Conservation (phyloP, 2,329 filamentous ascomycete species). For the Clonostachys rhizophaga region DNA sequence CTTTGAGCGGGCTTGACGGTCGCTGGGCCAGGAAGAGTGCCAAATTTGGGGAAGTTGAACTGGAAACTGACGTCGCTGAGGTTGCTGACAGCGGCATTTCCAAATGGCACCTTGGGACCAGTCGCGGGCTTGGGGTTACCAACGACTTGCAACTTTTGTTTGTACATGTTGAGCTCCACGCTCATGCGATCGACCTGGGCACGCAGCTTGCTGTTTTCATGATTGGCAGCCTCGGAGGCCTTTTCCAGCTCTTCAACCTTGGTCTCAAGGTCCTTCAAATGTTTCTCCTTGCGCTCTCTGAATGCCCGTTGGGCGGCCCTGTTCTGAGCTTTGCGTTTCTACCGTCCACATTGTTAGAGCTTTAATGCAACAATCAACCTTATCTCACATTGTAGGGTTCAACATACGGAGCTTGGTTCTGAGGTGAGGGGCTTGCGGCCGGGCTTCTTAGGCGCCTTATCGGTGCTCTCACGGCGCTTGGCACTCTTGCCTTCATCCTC, state of each 20-base stretch:
- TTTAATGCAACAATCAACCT: not conserved
- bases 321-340: conserved; percentile 97
- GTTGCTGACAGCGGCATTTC: conserved; percentile 48
- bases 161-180: conserved; percentile 81
- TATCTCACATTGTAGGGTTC: not conserved
- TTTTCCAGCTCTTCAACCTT: conserved; percentile 77
- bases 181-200: conserved; percentile 87
- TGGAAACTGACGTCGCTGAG: conserved; percentile 78
- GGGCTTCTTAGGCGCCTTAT: conserved; percentile 90
- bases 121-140: conserved; percentile 22
- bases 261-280: conserved; percentile 77
- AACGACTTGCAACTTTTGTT: conserved; percentile 72
- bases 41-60: conserved; percentile 96
- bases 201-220: conserved; percentile 79
- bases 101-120: conserved; percentile 35
- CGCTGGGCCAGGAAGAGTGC: conserved; percentile 53
- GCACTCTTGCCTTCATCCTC: conserved; percentile 51
- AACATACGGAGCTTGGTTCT: conserved; percentile 89
- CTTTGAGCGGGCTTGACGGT: conserved; percentile 5
- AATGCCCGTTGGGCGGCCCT: conserved; percentile 89
- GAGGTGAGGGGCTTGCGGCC: conserved; percentile 93
- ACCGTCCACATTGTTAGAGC: not conserved
- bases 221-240: conserved; percentile 73
- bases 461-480: conserved; percentile 77
- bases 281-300: conserved; percentile 91